Base-by-base conservation (phyloP, 2,329 filamentous ascomycete species). In the Neofusicoccum laricinum region DNA sequence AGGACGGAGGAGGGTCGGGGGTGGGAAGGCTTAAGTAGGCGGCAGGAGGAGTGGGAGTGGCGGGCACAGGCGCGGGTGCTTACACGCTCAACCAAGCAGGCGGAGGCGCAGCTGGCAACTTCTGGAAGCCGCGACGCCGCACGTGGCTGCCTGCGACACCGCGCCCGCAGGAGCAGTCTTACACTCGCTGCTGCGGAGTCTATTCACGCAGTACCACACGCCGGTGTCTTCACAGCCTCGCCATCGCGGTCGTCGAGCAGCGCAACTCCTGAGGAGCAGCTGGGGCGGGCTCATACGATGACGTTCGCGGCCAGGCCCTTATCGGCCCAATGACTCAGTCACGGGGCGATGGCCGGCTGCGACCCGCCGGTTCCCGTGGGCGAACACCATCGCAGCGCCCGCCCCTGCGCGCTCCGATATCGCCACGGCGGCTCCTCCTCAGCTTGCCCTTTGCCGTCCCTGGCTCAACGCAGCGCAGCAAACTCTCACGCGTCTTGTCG, bases 41-140 rank as follows among this genome's bases (percentile, higher is more conserved):
- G 49, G 70, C 64, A 69, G 69, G 70, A 69, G 69, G 71, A 68
- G 69, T 68, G 69, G 71, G 71, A 73, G 73, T 73, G 74, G 72
- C 71, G 57, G 67, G 68, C 67, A 64, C 67, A 69, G 61, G 67
- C 66, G 58, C 66, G 12, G 32, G 34, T 50, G 58, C 58, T 53
- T 19, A 41, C 34, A 34, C 32, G 30, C 25, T 34, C 25, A 50
- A 41, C 49, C 49, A 34, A 41, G 53, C 51, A 58, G 5, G 25
- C 48, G 15, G 38, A 21, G 36, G 58, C 59, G 59, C 58, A 50
- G 59, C 59, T 46, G 46, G 59, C 48, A 63, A 43, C 59, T 53
- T 63, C 46, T 63, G 59, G 59, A 63, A 63, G 48, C 36, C 21
- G 48, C 59, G 59, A 43, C 34, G 10, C 40, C 11, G 59, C 46